These are phyloP conservation scores for Zymoseptoria crescenta DNA, from an alignment of 2,329 filamentous ascomycete species.

Conservation along the genomic window DNA sequence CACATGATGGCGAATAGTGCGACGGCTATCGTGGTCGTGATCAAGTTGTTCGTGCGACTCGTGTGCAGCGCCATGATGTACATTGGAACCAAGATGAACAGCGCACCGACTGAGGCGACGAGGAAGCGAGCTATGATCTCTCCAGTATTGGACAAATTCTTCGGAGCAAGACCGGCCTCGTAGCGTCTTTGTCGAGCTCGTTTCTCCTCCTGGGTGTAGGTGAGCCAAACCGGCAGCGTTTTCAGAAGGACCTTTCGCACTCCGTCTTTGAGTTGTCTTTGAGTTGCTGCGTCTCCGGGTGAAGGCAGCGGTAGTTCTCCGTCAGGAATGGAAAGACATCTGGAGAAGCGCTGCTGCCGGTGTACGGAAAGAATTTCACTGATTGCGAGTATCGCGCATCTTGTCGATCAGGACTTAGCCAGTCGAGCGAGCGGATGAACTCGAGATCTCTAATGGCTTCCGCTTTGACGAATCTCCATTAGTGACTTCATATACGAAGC, in stretches of 20 bases:
- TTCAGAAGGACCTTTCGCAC: not conserved
- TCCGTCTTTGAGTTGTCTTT: not conserved
- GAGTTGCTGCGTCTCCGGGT: no score
- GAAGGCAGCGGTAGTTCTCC: not conserved
- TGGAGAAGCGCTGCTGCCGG: not conserved
- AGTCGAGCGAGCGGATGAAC: not conserved
- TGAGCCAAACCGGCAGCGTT: not conserved
- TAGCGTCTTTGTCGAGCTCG: not conserved
- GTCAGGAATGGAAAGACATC: not conserved
- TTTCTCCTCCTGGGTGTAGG: not conserved
- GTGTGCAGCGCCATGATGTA: slow-evolving; percentile 1
- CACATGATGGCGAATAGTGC: not conserved
- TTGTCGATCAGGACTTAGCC: not conserved
- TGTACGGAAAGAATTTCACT: not conserved
- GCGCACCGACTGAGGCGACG: not conserved
- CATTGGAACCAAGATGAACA: slow-evolving; percentile 3
- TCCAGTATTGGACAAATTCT: not conserved
- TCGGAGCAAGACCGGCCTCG: not conserved
- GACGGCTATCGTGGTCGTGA: not conserved
- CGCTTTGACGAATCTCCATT: not conserved
- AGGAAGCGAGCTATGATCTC: not conserved
- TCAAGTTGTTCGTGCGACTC: not conserved
- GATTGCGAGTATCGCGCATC: not conserved
- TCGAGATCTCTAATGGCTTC: slow-evolving; percentile 1
- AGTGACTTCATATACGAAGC: not conserved